Conservation (phyloP, 1,284 basidiomycete species). For the Earliella scabrosa region DNA sequence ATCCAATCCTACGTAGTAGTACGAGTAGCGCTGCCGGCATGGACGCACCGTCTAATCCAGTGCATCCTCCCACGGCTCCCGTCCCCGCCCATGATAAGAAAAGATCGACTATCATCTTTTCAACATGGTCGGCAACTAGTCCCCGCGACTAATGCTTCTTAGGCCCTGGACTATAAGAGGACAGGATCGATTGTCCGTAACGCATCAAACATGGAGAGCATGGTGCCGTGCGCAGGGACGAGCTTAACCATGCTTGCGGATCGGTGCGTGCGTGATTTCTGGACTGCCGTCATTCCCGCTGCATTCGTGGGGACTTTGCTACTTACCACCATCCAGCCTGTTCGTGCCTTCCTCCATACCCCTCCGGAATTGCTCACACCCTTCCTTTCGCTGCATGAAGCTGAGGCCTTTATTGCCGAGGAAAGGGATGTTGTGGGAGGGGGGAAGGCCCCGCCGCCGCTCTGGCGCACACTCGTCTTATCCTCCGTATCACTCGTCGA, state of each 20-base stretch:
- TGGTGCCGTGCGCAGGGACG: conserved; percentile 26
- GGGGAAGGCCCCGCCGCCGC: conserved; percentile 37
- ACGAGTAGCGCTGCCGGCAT: too few species aligned
- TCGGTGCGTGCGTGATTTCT: conserved; percentile 58
- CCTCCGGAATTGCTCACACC: conserved; percentile 45
- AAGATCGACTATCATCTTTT: too few species aligned
- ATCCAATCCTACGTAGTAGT: too few species aligned
- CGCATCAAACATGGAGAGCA: too few species aligned
- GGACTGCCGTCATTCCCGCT: conserved; percentile 57
- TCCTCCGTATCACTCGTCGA: conserved; percentile 52
- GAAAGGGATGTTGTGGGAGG: conserved; percentile 17
- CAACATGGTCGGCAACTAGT: too few species aligned
- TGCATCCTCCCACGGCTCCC: too few species aligned
- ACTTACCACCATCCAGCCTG: conserved; percentile 40
- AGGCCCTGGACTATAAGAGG: too few species aligned
- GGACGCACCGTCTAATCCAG: too few species aligned
- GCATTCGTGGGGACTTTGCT: conserved; percentile 50
- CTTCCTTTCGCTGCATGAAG: conserved; percentile 62
- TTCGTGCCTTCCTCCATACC: conserved; percentile 30
- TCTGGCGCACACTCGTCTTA: conserved; percentile 62
- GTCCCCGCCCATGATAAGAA: too few species aligned
- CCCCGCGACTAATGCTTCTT: too few species aligned
- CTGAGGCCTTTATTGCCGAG: conserved; percentile 50
- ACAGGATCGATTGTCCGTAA: too few species aligned
- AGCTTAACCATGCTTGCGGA: conserved; percentile 49